Evolutionary conservation across 2,329 filamentous ascomycete genomes (phyloP).

Genomic region (Beauveria varroae): DNA sequence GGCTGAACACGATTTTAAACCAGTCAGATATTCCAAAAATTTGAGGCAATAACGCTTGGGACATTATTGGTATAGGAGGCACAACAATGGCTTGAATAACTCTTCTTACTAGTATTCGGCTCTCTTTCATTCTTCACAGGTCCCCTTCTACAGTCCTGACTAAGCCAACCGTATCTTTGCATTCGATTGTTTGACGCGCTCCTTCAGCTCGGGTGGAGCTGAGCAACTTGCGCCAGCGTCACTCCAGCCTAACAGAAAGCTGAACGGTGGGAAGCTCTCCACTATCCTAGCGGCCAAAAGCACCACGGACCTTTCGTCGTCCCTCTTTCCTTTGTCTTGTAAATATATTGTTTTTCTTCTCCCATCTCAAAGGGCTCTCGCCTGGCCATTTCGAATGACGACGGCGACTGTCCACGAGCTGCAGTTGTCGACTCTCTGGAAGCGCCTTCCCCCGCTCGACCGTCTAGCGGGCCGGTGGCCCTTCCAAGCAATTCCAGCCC

Average conservation of each 20-base stretch:
- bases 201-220: conserved; percentile 1
- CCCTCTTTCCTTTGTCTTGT: conserved; percentile 1
- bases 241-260: neutral
- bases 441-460: neutral
- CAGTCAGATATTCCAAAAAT: too few relatives aligned
- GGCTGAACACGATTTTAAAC: neutral
- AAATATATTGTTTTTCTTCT: neutral
- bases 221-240: neutral
- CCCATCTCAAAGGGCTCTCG: neutral
- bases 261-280: conserved; percentile 6
- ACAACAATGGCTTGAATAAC: too few relatives aligned
- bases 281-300: neutral
- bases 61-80: too few relatives aligned
- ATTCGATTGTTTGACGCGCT: neutral
- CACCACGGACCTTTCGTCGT: neutral
- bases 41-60: neutral
- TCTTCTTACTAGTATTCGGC: too few relatives aligned
- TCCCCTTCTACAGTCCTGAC: neutral
- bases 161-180: neutral
- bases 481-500: conserved; percentile 1
- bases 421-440: neutral
- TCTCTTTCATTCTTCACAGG: too few relatives aligned
- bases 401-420: neutral
- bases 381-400: conserved; percentile 2
- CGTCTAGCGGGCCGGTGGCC: neutral